Percentiles rank a stretch among this genome's conserved stretches.
These are phyloP conservation scores for Scutellaria minor DNA, from an alignment of 257 asterid species.

Conservation along the genomic window DNA sequence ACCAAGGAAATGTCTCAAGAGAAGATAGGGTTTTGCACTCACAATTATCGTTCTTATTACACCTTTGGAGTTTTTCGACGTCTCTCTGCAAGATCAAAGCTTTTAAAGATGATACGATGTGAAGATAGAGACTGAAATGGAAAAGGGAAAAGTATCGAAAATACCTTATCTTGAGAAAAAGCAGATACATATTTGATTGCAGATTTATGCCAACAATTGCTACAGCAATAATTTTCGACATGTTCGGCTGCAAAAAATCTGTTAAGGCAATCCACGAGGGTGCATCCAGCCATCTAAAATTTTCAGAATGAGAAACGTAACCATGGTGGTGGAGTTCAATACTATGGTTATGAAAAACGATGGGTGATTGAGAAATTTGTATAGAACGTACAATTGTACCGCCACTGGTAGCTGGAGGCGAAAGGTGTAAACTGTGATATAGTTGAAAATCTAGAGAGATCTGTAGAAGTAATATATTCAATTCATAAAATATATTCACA, in stretches of 20 bases:
- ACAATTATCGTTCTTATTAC: constrained; percentile 71
- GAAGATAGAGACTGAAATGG: constrained; percentile 13
- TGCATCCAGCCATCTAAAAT: constrained; percentile 69
- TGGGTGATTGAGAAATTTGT: not conserved
- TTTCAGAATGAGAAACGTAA: constrained; percentile 32
- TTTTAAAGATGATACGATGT: not conserved
- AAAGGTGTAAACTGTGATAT: constrained; percentile 79
- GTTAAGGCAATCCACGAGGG: constrained; percentile 75
- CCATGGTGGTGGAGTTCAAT: constrained; percentile 23
- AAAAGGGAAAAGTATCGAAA: constrained; percentile 47
- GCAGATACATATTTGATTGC: constrained; percentile 62
- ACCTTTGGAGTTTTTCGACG: constrained; percentile 56
- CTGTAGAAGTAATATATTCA: constrained; percentile 48
- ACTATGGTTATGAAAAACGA: not conserved
- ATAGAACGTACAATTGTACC: constrained; percentile 63
- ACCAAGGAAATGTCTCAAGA: constrained; percentile 77
- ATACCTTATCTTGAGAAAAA: constrained; percentile 61
- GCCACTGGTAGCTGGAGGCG: constrained; percentile 53
- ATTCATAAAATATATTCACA: constrained; percentile 12
- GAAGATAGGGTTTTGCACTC: constrained; percentile 69
- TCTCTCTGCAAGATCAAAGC: constrained; percentile 54
- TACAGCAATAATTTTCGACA: constrained; percentile 75
- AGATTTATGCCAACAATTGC: constrained; percentile 91
- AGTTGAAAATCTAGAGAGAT: constrained; percentile 80
- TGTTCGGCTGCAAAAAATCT: constrained; percentile 71